phyloP scores from a whole-genome alignment of 1,139 yeast species.

The Sugiyamaella grinbergsii region DNA sequence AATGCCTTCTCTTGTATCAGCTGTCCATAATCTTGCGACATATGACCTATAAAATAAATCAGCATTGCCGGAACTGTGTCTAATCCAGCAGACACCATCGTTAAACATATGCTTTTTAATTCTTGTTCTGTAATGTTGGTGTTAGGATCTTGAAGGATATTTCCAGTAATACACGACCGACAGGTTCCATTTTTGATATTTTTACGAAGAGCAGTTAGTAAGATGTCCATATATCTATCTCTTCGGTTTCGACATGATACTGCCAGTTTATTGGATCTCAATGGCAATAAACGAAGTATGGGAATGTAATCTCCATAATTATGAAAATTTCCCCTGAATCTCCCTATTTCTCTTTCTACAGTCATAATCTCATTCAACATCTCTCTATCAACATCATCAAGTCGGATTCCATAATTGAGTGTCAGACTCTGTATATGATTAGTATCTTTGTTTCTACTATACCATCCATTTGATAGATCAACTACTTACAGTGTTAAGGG shows the following conservation, averaged over 20 bases:
- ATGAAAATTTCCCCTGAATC: slow-evolving; percentile 63
- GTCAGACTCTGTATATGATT: slow-evolving; percentile 45
- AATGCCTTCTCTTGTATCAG: slow-evolving; percentile 50
- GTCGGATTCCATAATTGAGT: slow-evolving; percentile 60
- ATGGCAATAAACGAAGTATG: slow-evolving; percentile 42
- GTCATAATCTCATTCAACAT: slow-evolving; percentile 58
- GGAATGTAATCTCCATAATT: slow-evolving; percentile 67
- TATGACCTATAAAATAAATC: slow-evolving; percentile 61
- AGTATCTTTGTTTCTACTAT: neutral
- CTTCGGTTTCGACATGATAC: slow-evolving; percentile 50
- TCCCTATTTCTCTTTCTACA: slow-evolving; percentile 66
- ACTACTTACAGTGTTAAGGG: slow-evolving; percentile 48
- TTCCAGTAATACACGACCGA: slow-evolving; percentile 51
- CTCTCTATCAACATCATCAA: slow-evolving; percentile 48
- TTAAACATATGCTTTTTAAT: slow-evolving; percentile 63
- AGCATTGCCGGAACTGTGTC: slow-evolving; percentile 71
- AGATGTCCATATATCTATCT: slow-evolving; percentile 55
- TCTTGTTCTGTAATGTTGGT: slow-evolving; percentile 47
- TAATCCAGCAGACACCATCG: slow-evolving; percentile 79
- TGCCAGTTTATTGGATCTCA: slow-evolving; percentile 42
- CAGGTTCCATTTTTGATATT: slow-evolving; percentile 37
- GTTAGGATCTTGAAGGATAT: slow-evolving; percentile 39
- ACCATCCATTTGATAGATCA: neutral
- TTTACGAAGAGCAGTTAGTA: slow-evolving; percentile 41
- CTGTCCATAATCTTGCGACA: slow-evolving; percentile 55